Conservation (phyloP, 768 basidiomycete species). For the Boletus sp. region DNA sequence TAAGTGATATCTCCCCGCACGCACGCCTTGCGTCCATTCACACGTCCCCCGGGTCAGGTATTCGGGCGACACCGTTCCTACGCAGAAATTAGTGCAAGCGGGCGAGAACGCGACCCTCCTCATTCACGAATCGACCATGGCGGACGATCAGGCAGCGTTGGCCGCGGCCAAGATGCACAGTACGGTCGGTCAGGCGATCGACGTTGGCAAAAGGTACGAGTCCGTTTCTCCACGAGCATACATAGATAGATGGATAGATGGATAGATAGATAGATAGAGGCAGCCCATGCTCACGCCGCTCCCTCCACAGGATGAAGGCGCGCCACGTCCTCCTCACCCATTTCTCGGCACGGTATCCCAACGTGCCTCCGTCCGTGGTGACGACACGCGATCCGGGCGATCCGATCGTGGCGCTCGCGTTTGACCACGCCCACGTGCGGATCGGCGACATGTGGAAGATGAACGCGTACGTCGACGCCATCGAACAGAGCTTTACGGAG, state of each 20-base stretch:
- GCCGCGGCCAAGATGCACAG: conserved; percentile 81
- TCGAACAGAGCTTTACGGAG: conserved; percentile 62
- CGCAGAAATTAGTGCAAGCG: conserved; percentile 59
- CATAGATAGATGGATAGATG: neutral
- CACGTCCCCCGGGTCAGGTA: conserved; percentile 36
- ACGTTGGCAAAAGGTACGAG: conserved; percentile 65
- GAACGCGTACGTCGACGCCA: conserved; percentile 67
- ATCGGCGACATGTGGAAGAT: conserved; percentile 87
- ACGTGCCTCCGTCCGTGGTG: conserved; percentile 56
- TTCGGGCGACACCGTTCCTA: conserved; percentile 89
- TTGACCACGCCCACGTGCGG: conserved; percentile 72
- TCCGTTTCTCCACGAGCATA: neutral
- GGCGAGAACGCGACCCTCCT: conserved; percentile 73
- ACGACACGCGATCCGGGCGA: conserved; percentile 24
- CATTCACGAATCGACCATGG: conserved; percentile 94
- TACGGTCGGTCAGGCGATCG: conserved; percentile 86
- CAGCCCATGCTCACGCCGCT: neutral
- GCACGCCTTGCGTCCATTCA: neutral
- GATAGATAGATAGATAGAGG: neutral
- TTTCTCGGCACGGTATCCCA: conserved; percentile 93
- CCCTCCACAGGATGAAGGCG: conserved; percentile 70
- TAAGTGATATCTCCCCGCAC: conserved; percentile 20
- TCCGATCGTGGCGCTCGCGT: conserved; percentile 69
- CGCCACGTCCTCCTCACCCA: conserved; percentile 88
- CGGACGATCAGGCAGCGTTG: conserved; percentile 74